phyloP scores from a whole-genome alignment of 805 yeast species.

The Zygotorulaspora florentina region DNA sequence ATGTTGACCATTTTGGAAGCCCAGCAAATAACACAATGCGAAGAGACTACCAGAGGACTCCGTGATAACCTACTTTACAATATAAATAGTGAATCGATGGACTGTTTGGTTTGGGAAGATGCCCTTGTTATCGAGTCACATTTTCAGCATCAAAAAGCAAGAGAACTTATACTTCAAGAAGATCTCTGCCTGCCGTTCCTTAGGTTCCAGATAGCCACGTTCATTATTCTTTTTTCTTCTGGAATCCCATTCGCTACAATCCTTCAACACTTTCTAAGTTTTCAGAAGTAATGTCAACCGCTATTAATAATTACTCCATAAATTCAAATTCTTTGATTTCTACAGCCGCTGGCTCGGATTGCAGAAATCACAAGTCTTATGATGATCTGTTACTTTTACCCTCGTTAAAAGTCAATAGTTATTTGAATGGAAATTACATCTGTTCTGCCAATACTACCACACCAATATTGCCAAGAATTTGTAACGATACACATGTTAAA shows the following conservation, averaged over 20 bases:
- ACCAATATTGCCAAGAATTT: conserved; percentile 8
- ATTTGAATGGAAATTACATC: conserved; percentile 6
- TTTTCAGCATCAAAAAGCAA: not conserved
- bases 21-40: not conserved
- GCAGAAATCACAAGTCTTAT: conserved; percentile 15
- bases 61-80: not conserved
- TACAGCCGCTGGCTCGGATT: conserved; percentile 17
- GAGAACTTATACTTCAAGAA: too few relatives aligned
- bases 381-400: conserved; percentile 27
- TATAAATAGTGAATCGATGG: conserved; percentile 1
- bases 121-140: not conserved
- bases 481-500: conserved; percentile 5
- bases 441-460: conserved; percentile 8
- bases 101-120: not conserved
- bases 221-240: too few relatives aligned
- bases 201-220: too few relatives aligned
- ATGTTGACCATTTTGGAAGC: not conserved
- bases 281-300: conserved; percentile 8
- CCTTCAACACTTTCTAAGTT: not conserved
- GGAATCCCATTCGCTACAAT: not conserved
- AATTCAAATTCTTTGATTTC: conserved; percentile 7
- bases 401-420: conserved; percentile 9
- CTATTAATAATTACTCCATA: conserved; percentile 13
- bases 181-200: too few relatives aligned
- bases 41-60: not conserved